These are phyloP conservation scores for Triticum monococcum DNA, from an alignment of 176 grass and related monocot species.

Conservation along the genomic window DNA sequence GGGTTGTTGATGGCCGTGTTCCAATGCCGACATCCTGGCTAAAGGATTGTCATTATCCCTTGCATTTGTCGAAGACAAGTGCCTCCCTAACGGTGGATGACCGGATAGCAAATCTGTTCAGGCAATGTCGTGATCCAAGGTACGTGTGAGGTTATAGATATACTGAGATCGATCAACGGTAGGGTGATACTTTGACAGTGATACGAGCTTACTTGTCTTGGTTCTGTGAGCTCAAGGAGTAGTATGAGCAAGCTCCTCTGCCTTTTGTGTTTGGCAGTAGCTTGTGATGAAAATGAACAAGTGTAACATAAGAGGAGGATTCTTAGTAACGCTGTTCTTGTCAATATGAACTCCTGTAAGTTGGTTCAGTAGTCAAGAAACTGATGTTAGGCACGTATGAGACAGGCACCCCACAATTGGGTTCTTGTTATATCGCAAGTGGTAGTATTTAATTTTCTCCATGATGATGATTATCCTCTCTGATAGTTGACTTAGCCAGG, in stretches of 20 bases:
- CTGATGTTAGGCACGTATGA: neutral
- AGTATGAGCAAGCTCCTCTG: neutral
- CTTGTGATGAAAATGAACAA: neutral
- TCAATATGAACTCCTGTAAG: neutral
- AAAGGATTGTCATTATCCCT: no score
- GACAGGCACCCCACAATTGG: neutral
- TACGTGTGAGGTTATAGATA: neutral
- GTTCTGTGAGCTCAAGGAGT: neutral
- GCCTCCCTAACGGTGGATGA: neutral
- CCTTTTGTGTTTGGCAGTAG: neutral
- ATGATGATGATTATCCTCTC: neutral
- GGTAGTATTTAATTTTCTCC: neutral
- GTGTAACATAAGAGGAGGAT: no score
- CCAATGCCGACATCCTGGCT: no score
- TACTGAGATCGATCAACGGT: neutral
- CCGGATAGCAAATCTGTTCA: neutral
- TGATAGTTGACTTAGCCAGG: neutral
- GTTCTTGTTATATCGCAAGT: neutral
- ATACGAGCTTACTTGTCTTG: neutral
- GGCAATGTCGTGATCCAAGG: neutral
- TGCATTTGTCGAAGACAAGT: constrained; percentile 19
- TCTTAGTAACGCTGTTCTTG: neutral
- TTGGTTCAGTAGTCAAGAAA: neutral
- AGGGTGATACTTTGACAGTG: neutral
- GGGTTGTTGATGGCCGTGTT: neutral